phyloP scores from a whole-genome alignment of 2,329 filamentous ascomycete species.

The Ceratocystis colombiana region DNA sequence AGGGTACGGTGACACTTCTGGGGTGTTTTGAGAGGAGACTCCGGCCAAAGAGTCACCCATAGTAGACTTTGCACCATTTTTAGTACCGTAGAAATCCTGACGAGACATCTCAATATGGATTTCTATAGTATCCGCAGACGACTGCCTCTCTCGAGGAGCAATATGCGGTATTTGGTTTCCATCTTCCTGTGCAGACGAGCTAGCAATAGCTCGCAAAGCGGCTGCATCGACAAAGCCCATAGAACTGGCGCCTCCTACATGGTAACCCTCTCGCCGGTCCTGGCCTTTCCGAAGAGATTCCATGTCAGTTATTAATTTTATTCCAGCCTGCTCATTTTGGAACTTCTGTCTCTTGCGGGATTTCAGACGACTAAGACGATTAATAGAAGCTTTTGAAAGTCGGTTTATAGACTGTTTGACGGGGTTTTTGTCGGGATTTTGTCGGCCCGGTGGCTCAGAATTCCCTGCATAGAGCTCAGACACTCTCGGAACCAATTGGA shows the following conservation, averaged over 20 bases:
- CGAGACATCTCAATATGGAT: conserved; percentile 56
- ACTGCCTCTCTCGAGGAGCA: conserved; percentile 35
- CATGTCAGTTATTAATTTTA: conserved; percentile 62
- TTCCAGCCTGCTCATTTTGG: conserved; percentile 52
- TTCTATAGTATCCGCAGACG: conserved; percentile 57
- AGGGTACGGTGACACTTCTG: conserved; percentile 25
- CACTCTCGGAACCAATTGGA: conserved; percentile 30
- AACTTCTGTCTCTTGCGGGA: conserved; percentile 52
- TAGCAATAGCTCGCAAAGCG: conserved; percentile 50
- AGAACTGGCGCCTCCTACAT: conserved; percentile 28
- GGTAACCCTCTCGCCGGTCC: conserved; percentile 14
- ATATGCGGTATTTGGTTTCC: conserved; percentile 40
- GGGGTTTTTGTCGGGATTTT: neutral
- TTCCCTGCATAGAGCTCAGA: neutral
- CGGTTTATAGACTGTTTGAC: conserved; percentile 12
- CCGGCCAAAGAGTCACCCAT: conserved; percentile 36
- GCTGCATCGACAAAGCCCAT: conserved; percentile 49
- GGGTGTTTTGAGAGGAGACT: conserved; percentile 24
- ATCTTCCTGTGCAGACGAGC: conserved; percentile 40
- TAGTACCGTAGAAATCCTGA: conserved; percentile 31
- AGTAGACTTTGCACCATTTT: conserved; percentile 39
- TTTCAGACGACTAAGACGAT: conserved; percentile 41
- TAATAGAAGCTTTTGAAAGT: conserved; percentile 34
- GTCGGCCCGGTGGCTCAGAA: neutral
- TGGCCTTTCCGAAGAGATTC: conserved; percentile 37